Percentiles rank a stretch among this genome's conserved stretches.
Evolutionary conservation across 306 rosid genomes (phyloP).

Genomic region (Ziziphus jujuba): DNA sequence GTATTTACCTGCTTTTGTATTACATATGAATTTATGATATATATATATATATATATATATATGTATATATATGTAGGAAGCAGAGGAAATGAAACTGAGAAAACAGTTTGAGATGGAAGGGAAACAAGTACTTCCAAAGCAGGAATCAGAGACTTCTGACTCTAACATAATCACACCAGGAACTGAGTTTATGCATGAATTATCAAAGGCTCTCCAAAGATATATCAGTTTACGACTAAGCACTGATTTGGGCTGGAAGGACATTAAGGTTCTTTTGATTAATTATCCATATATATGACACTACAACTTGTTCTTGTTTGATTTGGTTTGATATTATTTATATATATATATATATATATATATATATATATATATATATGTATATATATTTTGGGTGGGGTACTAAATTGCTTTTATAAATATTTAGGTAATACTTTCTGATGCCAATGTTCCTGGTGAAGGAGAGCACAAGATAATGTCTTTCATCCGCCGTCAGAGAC

Average conservation of each 20-base stretch:
- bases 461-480: conserved; percentile 66
- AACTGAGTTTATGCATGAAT: conserved; percentile 50
- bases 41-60: no score
- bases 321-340: no score
- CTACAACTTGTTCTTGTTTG: neutral
- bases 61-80: conserved; percentile 29
- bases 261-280: conserved; percentile 34
- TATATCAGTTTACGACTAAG: conserved; percentile 27
- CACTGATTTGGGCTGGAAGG: conserved; percentile 36
- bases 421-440: conserved; percentile 52
- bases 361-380: no score
- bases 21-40: neutral
- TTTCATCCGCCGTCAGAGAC: conserved; percentile 43
- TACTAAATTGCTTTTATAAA: neutral
- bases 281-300: neutral
- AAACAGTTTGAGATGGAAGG: conserved; percentile 49
- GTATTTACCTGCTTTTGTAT: no score
- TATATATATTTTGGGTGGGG: no score
- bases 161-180: conserved; percentile 60
- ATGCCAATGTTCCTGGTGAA: conserved; percentile 71
- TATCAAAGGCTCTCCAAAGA: conserved; percentile 45
- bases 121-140: conserved; percentile 37
- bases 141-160: conserved; percentile 37
- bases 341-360: no score
- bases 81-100: conserved; percentile 38